Percentiles rank a stretch among this genome's conserved stretches.
Conservation (phyloP, 2,329 filamentous ascomycete genomes). For the Biscogniauxia marginata region DNA sequence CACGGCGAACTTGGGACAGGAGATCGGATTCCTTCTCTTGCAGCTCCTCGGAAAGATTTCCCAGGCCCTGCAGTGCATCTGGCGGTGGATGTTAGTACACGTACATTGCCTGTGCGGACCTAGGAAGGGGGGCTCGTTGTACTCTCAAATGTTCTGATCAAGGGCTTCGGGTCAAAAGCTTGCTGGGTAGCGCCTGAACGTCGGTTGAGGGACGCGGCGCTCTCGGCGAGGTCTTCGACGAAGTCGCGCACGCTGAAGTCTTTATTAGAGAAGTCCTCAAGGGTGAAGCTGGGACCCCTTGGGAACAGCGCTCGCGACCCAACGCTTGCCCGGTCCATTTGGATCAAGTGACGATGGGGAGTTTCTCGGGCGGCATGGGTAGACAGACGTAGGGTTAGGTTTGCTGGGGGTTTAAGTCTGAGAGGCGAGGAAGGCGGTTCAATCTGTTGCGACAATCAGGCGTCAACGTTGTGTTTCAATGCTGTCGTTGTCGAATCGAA, state of each 20-base stretch:
- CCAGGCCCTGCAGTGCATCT: constrained; percentile 68
- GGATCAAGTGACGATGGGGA: constrained; percentile 21
- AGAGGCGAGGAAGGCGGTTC: background rate
- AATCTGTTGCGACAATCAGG: no score
- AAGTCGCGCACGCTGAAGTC: constrained; percentile 99
- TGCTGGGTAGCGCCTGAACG: constrained; percentile 67
- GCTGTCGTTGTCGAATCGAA: background rate
- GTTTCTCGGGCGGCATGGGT: constrained; percentile 22
- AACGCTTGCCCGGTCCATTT: constrained; percentile 43
- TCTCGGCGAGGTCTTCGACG: constrained; percentile 87
- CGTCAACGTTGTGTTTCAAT: no score
- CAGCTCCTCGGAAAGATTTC: constrained; percentile 74
- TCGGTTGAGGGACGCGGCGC: constrained; percentile 73
- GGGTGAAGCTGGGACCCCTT: constrained; percentile 76
- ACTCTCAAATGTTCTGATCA: constrained; percentile 93
- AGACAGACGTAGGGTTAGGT: background rate
- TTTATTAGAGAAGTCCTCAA: constrained; percentile 83
- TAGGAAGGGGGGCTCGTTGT: constrained; percentile 23
- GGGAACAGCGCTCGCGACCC: constrained; percentile 69
- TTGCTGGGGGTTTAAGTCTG: background rate
- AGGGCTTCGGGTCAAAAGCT: constrained; percentile 88
- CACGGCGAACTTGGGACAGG: constrained; percentile 82
- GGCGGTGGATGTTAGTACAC: constrained; percentile 25
- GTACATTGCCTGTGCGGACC: background rate
- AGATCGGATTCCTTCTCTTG: constrained; percentile 90